These are phyloP conservation scores for Ceriops decandra DNA, from an alignment of 345 rosid genomes.

Conservation along the genomic window DNA sequence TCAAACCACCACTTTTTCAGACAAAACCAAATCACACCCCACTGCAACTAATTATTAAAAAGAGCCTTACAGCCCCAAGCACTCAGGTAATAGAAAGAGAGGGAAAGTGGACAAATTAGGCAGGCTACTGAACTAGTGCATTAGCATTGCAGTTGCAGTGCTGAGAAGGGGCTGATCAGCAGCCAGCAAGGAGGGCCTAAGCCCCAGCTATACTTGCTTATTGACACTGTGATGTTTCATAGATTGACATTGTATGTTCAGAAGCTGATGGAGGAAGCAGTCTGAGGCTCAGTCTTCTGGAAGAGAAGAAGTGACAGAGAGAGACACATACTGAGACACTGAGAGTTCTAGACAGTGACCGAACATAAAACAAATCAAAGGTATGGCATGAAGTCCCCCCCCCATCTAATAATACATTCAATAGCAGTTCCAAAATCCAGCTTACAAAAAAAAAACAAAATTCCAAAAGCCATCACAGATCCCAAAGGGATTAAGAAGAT, in stretches of 20 bases:
- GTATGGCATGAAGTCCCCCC: slow-evolving; percentile 18
- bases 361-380: slow-evolving; percentile 47
- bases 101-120: neutral
- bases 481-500: slow-evolving; percentile 37
- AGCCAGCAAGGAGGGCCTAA: neutral
- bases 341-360: slow-evolving; percentile 38
- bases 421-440: slow-evolving; percentile 10
- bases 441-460: too few relatives aligned
- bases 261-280: slow-evolving; percentile 12
- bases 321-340: slow-evolving; percentile 25
- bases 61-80: slow-evolving; percentile 17
- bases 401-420: neutral
- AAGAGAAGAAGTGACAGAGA: slow-evolving; percentile 15
- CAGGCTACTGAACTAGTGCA: neutral
- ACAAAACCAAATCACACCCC: slow-evolving; percentile 51
- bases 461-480: slow-evolving; percentile 40
- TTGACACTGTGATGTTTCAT: slow-evolving; percentile 25
- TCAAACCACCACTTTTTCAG: slow-evolving; percentile 55
- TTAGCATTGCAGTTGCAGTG: slow-evolving; percentile 15
- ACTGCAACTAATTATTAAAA: slow-evolving; percentile 47
- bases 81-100: neutral
- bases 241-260: slow-evolving; percentile 26
- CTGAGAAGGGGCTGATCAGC: too few relatives aligned
- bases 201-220: slow-evolving; percentile 14
- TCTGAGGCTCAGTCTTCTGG: slow-evolving; percentile 30